Conservation (phyloP, 2,329 filamentous ascomycete genomes). For the Rhytidhysteron rufulum region DNA sequence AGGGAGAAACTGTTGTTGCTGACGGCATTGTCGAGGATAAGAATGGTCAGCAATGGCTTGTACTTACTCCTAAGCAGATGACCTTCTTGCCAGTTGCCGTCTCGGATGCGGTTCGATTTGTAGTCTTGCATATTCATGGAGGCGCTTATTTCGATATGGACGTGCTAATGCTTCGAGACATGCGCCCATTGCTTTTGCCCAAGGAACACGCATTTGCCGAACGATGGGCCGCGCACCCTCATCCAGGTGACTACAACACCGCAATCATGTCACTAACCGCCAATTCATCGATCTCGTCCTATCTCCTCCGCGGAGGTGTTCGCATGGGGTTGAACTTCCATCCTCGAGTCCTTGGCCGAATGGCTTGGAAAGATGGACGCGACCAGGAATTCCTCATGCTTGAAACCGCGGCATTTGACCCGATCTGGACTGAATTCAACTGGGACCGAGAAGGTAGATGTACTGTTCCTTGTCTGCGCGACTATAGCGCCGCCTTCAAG, state of each 20-base stretch:
- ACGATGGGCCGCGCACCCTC: slow-evolving; percentile 52
- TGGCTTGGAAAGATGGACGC: slow-evolving; percentile 54
- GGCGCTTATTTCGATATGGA: slow-evolving; percentile 57
- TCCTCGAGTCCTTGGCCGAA: slow-evolving; percentile 52
- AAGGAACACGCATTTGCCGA: slow-evolving; percentile 53
- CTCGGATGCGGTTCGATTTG: slow-evolving; percentile 53
- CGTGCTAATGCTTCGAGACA: slow-evolving; percentile 52
- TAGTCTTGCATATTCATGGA: slow-evolving; percentile 52
- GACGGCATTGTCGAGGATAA: slow-evolving; percentile 51
- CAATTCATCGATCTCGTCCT: slow-evolving; percentile 54
- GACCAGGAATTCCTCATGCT: slow-evolving; percentile 55
- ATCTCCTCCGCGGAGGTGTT: slow-evolving; percentile 53
- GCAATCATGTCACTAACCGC: slow-evolving; percentile 54
- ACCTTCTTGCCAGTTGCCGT: slow-evolving; percentile 57
- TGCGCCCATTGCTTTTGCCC: slow-evolving; percentile 51
- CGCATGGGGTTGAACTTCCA: slow-evolving; percentile 58
- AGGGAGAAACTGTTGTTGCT: slow-evolving; percentile 43
- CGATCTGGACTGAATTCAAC: slow-evolving; percentile 57
- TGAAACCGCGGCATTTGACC: slow-evolving; percentile 55
- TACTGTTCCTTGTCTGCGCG: slow-evolving; percentile 52
- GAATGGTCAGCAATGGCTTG: slow-evolving; percentile 50
- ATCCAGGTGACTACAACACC: slow-evolving; percentile 55
- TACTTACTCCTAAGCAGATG: slow-evolving; percentile 53
- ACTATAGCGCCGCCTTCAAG: slow-evolving; percentile 52
- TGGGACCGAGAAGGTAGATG: slow-evolving; percentile 51